Percentiles rank a stretch among this genome's conserved stretches.
Evolutionary conservation across 2,329 filamentous ascomycete genomes (phyloP).

Genomic region (Beauveria varroae): DNA sequence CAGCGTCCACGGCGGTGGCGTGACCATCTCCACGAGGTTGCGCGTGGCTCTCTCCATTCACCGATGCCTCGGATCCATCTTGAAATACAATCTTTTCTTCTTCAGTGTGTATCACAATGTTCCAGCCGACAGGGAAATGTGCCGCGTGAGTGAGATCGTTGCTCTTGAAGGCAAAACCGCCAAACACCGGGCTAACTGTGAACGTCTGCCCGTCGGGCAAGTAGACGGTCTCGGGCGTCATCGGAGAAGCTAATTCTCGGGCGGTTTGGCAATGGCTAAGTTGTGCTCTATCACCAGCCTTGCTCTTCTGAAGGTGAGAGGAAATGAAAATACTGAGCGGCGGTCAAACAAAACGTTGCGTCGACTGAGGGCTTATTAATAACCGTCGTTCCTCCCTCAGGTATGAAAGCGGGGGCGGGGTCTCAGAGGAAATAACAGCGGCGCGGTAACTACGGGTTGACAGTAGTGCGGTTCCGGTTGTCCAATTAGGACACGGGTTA

Average conservation of each 20-base stretch:
- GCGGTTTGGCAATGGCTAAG: neutral
- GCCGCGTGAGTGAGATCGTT: constrained; percentile 64
- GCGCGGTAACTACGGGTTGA: neutral
- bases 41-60: neutral
- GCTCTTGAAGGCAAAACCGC: constrained; percentile 83
- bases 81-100: constrained; percentile 20
- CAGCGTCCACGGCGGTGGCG: constrained; percentile 1
- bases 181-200: constrained; percentile 78
- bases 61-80: neutral
- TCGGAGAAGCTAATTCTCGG: constrained; percentile 12
- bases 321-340: neutral
- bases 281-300: neutral
- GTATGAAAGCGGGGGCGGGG: constrained; percentile 9
- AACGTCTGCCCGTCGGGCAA: constrained; percentile 84
- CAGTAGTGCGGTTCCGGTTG: neutral
- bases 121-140: constrained; percentile 82
- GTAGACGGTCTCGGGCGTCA: constrained; percentile 46
- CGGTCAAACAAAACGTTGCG: neutral
- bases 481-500: neutral
- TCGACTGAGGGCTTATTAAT: constrained; percentile 2
- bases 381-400: neutral
- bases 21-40: neutral
- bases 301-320: neutral
- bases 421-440: neutral
- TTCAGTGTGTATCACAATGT: constrained; percentile 73